Evolutionary conservation across 2,329 filamentous ascomycete species (phyloP).

Genomic region (Chlorencoelia australis): DNA sequence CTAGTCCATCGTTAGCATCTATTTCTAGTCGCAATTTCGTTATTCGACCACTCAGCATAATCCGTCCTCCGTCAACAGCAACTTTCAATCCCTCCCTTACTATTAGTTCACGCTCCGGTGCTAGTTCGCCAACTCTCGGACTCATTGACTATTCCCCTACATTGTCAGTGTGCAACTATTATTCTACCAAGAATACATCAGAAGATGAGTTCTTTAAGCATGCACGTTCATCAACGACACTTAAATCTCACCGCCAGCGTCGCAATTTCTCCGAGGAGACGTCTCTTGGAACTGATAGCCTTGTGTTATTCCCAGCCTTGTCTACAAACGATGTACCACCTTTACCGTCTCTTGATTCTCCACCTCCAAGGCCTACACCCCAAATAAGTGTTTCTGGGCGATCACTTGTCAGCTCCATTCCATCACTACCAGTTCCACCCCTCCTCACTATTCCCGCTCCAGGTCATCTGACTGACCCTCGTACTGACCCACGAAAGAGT

Average conservation of each 20-base stretch:
- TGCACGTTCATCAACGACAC: constrained; percentile 1
- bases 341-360: neutral
- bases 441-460: constrained; percentile 14
- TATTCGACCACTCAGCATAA: constrained; percentile 1
- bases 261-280: constrained; percentile 10
- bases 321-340: constrained; percentile 2
- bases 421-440: constrained; percentile 10
- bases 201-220: constrained; percentile 17
- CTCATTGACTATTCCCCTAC: constrained; percentile 13
- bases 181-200: constrained; percentile 9
- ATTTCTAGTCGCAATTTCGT: constrained; percentile 5
- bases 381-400: too few species aligned
- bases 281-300: constrained; percentile 1
- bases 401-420: constrained; percentile 1
- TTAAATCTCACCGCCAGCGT: constrained; percentile 10
- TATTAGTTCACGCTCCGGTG: constrained; percentile 7
- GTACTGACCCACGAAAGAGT: constrained; percentile 7
- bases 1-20: constrained; percentile 10
- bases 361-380: constrained; percentile 4
- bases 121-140: constrained; percentile 4
- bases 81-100: constrained; percentile 16
- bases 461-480: constrained; percentile 13
- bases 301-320: neutral
- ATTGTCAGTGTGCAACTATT: constrained; percentile 17
- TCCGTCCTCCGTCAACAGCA: constrained; percentile 15